Conservation (phyloP, 176 grass and related monocot species). For the Echinochloa phyllopogon region DNA sequence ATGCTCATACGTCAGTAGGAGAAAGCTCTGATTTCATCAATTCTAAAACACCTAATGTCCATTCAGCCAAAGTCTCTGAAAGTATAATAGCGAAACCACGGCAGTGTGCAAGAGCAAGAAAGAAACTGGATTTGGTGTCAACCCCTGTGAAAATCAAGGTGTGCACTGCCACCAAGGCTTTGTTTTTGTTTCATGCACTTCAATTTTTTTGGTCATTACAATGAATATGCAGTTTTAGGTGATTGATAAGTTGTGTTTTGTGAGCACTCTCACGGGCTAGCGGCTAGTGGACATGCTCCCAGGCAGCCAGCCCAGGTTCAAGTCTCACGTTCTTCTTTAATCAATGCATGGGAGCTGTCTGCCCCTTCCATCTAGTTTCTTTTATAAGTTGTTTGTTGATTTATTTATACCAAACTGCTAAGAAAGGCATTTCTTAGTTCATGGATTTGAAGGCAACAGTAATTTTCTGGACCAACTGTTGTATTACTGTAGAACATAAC, state of each 20-base stretch:
- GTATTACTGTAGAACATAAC: background rate
- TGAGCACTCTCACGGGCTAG: too few species aligned
- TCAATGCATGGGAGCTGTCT: too few species aligned
- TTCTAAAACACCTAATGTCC: constrained; percentile 11
- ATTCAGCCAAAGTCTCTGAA: constrained; percentile 34
- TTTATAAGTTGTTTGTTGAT: too few species aligned
- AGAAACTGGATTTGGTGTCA: constrained; percentile 47
- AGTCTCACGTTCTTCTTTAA: too few species aligned
- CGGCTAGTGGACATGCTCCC: too few species aligned
- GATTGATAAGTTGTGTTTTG: background rate
- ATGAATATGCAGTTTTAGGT: background rate
- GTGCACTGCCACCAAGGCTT: background rate
- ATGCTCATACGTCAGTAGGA: constrained; percentile 24
- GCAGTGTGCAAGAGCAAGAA: constrained; percentile 42
- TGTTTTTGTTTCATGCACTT: constrained; percentile 1
- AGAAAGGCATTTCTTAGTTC: background rate
- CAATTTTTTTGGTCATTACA: background rate
- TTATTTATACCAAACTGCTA: background rate
- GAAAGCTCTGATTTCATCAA: constrained; percentile 33
- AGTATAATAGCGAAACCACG: constrained; percentile 36
- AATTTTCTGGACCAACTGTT: constrained; percentile 5
- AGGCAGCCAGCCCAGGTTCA: too few species aligned
- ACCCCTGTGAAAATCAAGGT: constrained; percentile 52
- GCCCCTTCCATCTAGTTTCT: too few species aligned
- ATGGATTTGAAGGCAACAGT: background rate